These are phyloP conservation scores for Tuber borchii DNA, from an alignment of 495 filamentous ascomycete genomes.

Conservation along the genomic window DNA sequence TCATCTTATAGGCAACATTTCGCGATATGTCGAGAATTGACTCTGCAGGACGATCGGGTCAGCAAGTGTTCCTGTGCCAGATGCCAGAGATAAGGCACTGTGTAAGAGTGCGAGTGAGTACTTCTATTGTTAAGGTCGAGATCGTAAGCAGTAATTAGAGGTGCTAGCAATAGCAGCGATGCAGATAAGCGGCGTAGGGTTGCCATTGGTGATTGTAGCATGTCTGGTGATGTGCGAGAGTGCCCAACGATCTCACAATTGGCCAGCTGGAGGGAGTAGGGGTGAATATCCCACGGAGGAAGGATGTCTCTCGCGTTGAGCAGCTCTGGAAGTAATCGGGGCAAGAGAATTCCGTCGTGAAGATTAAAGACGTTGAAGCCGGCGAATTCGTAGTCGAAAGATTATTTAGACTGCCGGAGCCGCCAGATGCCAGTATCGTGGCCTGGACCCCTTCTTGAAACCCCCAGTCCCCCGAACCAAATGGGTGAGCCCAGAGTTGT, in stretches of 20 bases:
- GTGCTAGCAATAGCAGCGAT: conserved; percentile 23
- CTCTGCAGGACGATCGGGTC: conserved; percentile 46
- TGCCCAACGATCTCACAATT: conserved; percentile 1
- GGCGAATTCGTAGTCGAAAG: neutral
- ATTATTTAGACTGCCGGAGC: neutral
- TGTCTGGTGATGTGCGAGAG: conserved; percentile 6
- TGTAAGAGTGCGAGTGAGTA: conserved; percentile 9
- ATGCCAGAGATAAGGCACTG: neutral
- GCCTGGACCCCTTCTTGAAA: neutral
- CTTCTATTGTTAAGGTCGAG: conserved; percentile 16
- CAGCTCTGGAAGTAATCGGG: neutral
- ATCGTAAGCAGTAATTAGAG: conserved; percentile 27
- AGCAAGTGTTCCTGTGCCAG: conserved; percentile 15
- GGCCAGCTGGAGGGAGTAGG: conserved; percentile 7
- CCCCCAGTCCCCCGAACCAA: neutral
- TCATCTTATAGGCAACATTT: conserved; percentile 56
- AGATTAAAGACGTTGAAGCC: neutral
- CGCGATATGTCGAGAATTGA: conserved; percentile 60
- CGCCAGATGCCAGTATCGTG: neutral
- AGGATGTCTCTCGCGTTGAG: conserved; percentile 1
- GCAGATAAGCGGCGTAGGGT: conserved; percentile 19
- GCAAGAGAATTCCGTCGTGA: neutral
- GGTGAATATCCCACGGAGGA: conserved; percentile 5
- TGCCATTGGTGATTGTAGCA: conserved; percentile 24
- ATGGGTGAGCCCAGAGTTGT: neutral